These are phyloP conservation scores for Acacia melanoxylon DNA, from an alignment of 306 rosid species.

Conservation along the genomic window DNA sequence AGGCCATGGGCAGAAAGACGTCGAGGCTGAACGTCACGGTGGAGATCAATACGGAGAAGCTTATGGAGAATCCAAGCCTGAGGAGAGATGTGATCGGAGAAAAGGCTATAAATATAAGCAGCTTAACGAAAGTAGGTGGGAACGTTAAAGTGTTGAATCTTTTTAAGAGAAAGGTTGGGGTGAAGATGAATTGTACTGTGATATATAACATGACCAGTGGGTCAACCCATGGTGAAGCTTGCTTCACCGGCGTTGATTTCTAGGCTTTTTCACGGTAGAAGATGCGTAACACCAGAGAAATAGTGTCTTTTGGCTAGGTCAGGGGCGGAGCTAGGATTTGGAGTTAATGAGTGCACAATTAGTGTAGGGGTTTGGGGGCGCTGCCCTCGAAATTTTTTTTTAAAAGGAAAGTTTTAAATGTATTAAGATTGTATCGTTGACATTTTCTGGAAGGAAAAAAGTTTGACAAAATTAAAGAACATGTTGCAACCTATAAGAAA, in stretches of 20 bases:
- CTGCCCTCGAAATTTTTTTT: too few relatives aligned
- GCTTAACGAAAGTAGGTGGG: slow-evolving; percentile 28
- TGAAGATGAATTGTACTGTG: slow-evolving; percentile 39
- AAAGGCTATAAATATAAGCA: slow-evolving; percentile 32
- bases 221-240: background rate
- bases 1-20: slow-evolving; percentile 28
- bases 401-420: too few relatives aligned
- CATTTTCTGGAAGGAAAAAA: too few relatives aligned
- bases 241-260: slow-evolving; percentile 9
- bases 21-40: slow-evolving; percentile 31
- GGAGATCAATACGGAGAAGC: background rate
- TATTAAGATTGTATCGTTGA: too few relatives aligned
- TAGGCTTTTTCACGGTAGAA: slow-evolving; percentile 12
- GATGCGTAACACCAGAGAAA: background rate
- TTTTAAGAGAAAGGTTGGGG: slow-evolving; percentile 20
- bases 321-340: too few relatives aligned
- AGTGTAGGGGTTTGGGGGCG: too few relatives aligned
- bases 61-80: background rate
- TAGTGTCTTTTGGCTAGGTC: too few relatives aligned
- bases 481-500: too few relatives aligned
- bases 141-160: slow-evolving; percentile 36
- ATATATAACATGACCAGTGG: slow-evolving; percentile 21
- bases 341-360: too few relatives aligned
- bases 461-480: too few relatives aligned
- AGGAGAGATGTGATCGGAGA: background rate